Percentiles rank a stretch among this genome's conserved stretches.
These are phyloP conservation scores for Fagopyrum homotropicum DNA, from an alignment of 148 eudicot genomes.

Conservation along the genomic window DNA sequence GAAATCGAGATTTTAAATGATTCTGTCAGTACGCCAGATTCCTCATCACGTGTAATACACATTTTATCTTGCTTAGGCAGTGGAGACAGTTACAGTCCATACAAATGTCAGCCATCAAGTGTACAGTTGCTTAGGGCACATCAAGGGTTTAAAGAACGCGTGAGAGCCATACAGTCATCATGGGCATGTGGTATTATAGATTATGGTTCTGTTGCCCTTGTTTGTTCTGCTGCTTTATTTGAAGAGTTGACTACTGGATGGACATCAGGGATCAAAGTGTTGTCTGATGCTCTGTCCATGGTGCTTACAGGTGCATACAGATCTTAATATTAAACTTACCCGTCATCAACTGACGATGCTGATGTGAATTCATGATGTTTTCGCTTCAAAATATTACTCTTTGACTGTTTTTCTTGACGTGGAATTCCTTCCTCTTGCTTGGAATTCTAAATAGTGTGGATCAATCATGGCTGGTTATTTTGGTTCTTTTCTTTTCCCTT, in stretches of 20 bases:
- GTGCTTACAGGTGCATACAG: constrained; percentile 74
- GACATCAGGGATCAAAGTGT: constrained; percentile 56
- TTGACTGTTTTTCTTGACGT: neutral
- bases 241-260: constrained; percentile 82
- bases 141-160: constrained; percentile 78
- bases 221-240: constrained; percentile 85
- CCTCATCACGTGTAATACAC: constrained; percentile 57
- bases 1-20: constrained; percentile 56
- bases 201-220: constrained; percentile 57
- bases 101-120: constrained; percentile 58
- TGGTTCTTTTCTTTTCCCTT: neutral
- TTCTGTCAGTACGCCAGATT: constrained; percentile 36
- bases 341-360: neutral
- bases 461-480: neutral
- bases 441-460: neutral
- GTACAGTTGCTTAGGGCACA: constrained; percentile 77
- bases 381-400: neutral
- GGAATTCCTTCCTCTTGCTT: neutral
- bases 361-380: neutral
- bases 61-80: constrained; percentile 79
- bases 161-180: constrained; percentile 38
- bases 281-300: constrained; percentile 66
- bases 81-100: constrained; percentile 65
- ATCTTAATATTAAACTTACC: constrained; percentile 1
- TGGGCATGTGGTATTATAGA: constrained; percentile 58